Evolutionary conservation across 1,284 basidiomycete species (phyloP), one percentile per base, ranked within the genome.

Genomic region (Malassezia vespertilionis): DNA sequence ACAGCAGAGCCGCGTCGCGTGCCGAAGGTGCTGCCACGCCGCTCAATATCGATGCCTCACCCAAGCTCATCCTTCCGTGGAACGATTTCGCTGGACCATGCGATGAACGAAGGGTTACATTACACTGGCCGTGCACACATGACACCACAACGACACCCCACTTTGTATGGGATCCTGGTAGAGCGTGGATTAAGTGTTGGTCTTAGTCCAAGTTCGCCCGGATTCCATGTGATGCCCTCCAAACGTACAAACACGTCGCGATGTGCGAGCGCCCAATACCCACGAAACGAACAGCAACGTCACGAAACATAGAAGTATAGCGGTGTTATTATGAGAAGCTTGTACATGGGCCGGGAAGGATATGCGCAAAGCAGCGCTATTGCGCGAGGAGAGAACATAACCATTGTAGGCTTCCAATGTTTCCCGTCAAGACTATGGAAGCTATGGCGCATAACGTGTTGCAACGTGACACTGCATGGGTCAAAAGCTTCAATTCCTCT

Each of bases 111-210:
- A 11, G 44, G 45, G 8, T 31, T 46, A 2, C 17, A 40, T 18
- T 6, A 30, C 5, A 5, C 22, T 9, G 42, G 45, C 15, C 28
- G 52, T 22, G 49, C 54, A 27, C 35, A 55, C 1, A 50, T 51
- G n/a, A 53, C 33, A 3, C 34, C 41, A 5, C 26, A 22, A 30
- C 34, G 26, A 31, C 47, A 35, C 10, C 28, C 44, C 3, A 37
- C 45, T 15, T 14, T 47, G 36, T 40, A 53, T 47, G 33, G 32
- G 7, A 51, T 51, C 30, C 49, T 69, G 24, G 46, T 67, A 10
- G 58, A 63, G 35, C 61, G 65, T 21, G 66, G 66, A 4, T 46
- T 69, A 5, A 59, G 56, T 23, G 62, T 69, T 18, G 66, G 66
- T 10, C 49, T 69, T 27, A 58, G 58, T n/a, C 63, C 65, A 1